A percentile compares a stretch with the other conserved stretches of the same genome.
These are phyloP conservation scores for Chaetomiaceae sp. DNA, from an alignment of 2,329 filamentous ascomycete species.

Conservation along the genomic window DNA sequence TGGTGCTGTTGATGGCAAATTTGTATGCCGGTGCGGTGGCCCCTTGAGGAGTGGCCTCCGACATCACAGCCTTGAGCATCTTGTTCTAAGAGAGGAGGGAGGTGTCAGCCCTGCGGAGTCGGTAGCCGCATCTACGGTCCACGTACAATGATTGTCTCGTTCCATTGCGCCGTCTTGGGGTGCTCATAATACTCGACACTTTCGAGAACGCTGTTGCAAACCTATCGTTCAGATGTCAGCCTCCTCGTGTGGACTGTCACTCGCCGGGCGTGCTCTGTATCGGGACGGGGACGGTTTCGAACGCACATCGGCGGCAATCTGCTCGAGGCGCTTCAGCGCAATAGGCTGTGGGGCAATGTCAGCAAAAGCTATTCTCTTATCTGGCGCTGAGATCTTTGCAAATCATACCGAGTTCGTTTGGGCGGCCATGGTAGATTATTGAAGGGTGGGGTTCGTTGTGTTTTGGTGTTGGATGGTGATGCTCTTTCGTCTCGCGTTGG, in stretches of 20 bases:
- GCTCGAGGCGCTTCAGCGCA: constrained; percentile 69
- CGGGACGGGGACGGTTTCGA: constrained; percentile 4
- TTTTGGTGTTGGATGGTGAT: neutral
- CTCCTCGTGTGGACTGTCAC: neutral
- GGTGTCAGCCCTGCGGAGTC: constrained; percentile 14
- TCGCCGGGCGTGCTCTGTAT: neutral
- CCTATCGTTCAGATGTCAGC: constrained; percentile 46
- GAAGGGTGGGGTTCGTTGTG: neutral
- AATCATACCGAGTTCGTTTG: constrained; percentile 25
- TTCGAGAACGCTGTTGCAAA: constrained; percentile 74
- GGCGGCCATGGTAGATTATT: constrained; percentile 22
- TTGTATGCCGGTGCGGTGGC: constrained; percentile 68
- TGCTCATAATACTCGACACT: constrained; percentile 80
- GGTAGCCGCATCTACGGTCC: neutral
- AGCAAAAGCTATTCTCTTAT: neutral
- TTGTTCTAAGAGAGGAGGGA: constrained; percentile 31
- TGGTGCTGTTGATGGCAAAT: constrained; percentile 96
- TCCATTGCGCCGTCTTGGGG: constrained; percentile 79
- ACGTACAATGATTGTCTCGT: constrained; percentile 85
- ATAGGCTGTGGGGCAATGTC: constrained; percentile 56
- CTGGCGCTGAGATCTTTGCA: neutral
- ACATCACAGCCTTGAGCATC: constrained; percentile 73
- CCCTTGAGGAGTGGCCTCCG: constrained; percentile 61
- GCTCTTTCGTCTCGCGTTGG: neutral
- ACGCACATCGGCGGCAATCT: constrained; percentile 79